A percentile compares a stretch with the other conserved stretches of the same genome.
Conservation (phyloP, 306 rosid species). For the Alnus glutinosa region DNA sequence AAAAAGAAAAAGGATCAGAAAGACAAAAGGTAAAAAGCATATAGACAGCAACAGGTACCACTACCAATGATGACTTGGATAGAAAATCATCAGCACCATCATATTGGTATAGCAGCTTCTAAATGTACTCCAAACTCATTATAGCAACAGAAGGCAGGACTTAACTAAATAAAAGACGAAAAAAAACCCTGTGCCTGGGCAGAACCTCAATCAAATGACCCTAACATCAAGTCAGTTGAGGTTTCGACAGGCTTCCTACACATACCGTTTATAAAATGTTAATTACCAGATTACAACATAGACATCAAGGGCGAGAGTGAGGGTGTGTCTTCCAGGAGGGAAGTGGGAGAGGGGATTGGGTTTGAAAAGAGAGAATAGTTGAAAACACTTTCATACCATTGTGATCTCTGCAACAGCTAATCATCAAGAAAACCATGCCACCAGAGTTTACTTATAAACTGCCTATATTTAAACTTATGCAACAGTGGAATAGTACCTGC, state of each 20-base stretch:
- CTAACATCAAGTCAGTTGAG: background rate
- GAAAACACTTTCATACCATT: background rate
- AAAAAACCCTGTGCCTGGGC: background rate
- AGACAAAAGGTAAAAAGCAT: background rate
- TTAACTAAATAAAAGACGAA: background rate
- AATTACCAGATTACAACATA: background rate
- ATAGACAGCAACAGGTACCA: background rate
- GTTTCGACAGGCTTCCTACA: background rate
- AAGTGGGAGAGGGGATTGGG: background rate
- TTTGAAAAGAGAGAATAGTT: background rate
- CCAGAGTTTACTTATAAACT: background rate
- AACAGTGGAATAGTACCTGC: slow-evolving; percentile 51
- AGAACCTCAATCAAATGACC: background rate
- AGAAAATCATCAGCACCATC: background rate
- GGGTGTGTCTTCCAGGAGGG: background rate
- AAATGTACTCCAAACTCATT: background rate
- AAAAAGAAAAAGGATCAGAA: background rate
- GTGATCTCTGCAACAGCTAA: background rate
- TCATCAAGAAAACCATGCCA: background rate
- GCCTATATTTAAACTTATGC: slow-evolving; percentile 5
- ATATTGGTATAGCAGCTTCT: background rate
- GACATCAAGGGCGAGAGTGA: background rate
- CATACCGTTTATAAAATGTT: background rate
- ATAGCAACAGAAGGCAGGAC: slow-evolving; percentile 1
- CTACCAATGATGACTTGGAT: background rate